These are phyloP conservation scores for Colletotrichum ledebouriae DNA, from an alignment of 2,329 filamentous ascomycete genomes.

Conservation along the genomic window DNA sequence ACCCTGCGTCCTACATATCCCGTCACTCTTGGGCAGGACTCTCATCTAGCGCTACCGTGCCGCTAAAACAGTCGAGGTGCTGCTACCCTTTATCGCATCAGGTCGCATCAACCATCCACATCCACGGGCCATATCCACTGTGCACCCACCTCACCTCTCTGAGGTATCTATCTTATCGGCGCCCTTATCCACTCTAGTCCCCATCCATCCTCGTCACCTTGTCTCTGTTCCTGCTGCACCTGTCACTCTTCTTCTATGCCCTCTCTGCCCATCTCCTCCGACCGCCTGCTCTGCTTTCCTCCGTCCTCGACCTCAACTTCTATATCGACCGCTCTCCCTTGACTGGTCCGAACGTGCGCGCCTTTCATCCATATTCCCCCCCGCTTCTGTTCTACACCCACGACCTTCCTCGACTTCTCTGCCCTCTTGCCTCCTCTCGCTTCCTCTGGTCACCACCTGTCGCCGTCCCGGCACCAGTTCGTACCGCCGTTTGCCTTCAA, in stretches of 20 bases:
- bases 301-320: slow-evolving; percentile 30
- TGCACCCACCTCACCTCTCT: slow-evolving; percentile 6
- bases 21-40: not conserved
- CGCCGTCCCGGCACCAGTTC: slow-evolving; percentile 8
- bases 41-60: slow-evolving; percentile 24
- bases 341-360: not conserved
- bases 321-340: slow-evolving; percentile 19
- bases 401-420: slow-evolving; percentile 40
- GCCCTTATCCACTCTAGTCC: slow-evolving; percentile 26
- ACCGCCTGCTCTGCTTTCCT: slow-evolving; percentile 14
- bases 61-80: slow-evolving; percentile 27
- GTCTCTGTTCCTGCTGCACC: slow-evolving; percentile 29
- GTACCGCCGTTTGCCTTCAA: slow-evolving; percentile 33
- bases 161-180: slow-evolving; percentile 36
- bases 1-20: no score
- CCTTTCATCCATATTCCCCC: not conserved
- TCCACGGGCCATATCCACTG: slow-evolving; percentile 12
- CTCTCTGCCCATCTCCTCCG: slow-evolving; percentile 33
- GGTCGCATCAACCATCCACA: slow-evolving; percentile 18
- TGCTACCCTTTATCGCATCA: slow-evolving; percentile 40
- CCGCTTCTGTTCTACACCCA: slow-evolving; percentile 10
- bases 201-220: slow-evolving; percentile 40
- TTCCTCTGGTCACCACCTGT: slow-evolving; percentile 4
- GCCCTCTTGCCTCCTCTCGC: slow-evolving; percentile 12
- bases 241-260: slow-evolving; percentile 41